phyloP scores from a whole-genome alignment of 352 stramenopile species.

The Pythium volutum region DNA sequence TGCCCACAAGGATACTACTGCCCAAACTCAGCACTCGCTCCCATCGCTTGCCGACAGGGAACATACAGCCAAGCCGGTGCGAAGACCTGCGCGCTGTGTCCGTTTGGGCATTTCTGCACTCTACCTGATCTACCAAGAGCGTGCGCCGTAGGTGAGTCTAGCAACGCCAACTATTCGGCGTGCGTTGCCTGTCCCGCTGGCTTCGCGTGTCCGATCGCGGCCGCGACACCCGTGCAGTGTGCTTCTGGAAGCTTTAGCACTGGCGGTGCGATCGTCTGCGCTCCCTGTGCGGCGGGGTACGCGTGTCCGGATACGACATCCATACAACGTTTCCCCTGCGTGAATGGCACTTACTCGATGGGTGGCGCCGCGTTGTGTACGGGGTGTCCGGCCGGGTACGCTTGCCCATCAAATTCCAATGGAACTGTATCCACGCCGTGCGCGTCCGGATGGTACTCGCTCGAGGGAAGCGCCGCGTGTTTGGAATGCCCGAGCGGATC shows the following conservation, averaged over 20 bases:
- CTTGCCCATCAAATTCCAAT: constrained; percentile 58
- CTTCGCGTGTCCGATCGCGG: constrained; percentile 45
- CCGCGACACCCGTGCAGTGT: constrained; percentile 36
- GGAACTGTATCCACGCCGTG: constrained; percentile 56
- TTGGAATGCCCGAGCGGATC: constrained; percentile 79
- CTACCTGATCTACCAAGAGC: constrained; percentile 24
- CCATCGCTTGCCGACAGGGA: constrained; percentile 16
- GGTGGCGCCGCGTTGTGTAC: constrained; percentile 49
- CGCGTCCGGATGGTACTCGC: constrained; percentile 67
- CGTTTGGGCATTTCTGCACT: constrained; percentile 43
- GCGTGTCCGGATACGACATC: constrained; percentile 62
- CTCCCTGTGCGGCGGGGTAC: constrained; percentile 63
- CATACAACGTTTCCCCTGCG: constrained; percentile 43
- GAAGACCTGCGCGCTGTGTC: constrained; percentile 39
- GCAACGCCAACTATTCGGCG: constrained; percentile 38
- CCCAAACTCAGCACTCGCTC: constrained; percentile 6
- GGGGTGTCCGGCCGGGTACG: constrained; percentile 75
- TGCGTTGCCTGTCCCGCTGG: constrained; percentile 47
- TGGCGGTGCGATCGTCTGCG: constrained; percentile 47
- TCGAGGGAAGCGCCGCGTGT: constrained; percentile 49
- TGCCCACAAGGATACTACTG: constrained; percentile 40
- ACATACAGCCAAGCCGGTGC: constrained; percentile 30
- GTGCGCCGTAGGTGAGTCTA: constrained; percentile 41
- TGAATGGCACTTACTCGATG: constrained; percentile 53
- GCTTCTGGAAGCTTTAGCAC: constrained; percentile 58